phyloP scores from a whole-genome alignment of 371 early-diverging fungal genomes.

The Mucor sp. region DNA sequence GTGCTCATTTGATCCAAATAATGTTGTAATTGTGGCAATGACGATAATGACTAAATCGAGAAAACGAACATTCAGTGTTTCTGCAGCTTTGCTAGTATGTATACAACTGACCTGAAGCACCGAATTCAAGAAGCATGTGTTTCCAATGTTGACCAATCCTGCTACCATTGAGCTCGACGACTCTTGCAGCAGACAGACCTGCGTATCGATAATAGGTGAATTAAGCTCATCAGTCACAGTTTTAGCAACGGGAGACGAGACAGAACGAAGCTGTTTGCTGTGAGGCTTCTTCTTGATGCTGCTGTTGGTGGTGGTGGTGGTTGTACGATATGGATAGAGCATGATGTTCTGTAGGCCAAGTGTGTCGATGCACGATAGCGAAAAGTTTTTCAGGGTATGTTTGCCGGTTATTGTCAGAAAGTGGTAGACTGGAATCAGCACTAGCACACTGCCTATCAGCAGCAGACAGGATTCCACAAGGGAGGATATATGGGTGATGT shows the following conservation, averaged over 20 bases:
- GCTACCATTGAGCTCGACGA: slow-evolving; percentile 19
- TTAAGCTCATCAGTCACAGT: slow-evolving; percentile 8
- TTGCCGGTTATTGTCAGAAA: neutral
- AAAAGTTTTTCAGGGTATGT: neutral
- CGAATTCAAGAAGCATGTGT: slow-evolving; percentile 93
- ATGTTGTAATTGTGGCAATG: slow-evolving; percentile 32
- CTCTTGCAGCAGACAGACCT: slow-evolving; percentile 6
- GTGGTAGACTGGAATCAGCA: slow-evolving; percentile 12
- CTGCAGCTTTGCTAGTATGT: neutral
- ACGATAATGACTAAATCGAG: slow-evolving; percentile 51
- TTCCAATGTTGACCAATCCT: slow-evolving; percentile 90
- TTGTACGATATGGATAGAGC: neutral
- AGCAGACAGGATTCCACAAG: slow-evolving; percentile 5
- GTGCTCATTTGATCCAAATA: slow-evolving; percentile 32
- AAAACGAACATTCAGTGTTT: neutral
- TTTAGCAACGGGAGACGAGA: neutral
- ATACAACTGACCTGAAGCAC: slow-evolving; percentile 75
- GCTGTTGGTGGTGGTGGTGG: neutral
- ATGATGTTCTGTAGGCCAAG: neutral
- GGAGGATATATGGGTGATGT: slow-evolving; percentile 3
- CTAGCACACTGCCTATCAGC: neutral
- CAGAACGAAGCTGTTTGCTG: neutral
- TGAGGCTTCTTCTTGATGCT: too few species aligned
- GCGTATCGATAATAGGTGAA: slow-evolving; percentile 5
- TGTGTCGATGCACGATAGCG: neutral